These are phyloP conservation scores for Sarocladiaceae sp. DNA, from an alignment of 2,329 filamentous ascomycete species.

Conservation along the genomic window DNA sequence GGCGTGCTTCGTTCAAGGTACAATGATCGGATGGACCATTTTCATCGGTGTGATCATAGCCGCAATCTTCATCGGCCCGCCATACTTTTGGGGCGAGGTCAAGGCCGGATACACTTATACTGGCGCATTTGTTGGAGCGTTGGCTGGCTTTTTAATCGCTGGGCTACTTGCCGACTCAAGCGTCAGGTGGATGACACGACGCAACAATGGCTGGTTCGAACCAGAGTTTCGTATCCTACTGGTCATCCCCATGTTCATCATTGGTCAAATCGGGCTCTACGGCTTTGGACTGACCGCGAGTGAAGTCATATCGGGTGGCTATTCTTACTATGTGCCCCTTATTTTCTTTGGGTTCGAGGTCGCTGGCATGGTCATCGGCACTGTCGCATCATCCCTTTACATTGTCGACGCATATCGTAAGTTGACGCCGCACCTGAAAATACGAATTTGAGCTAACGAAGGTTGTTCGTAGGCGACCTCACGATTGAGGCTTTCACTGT, in stretches of 20 bases:
- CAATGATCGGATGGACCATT: constrained; percentile 92
- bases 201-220: constrained; percentile 79
- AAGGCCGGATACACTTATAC: constrained; percentile 83
- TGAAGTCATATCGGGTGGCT: constrained; percentile 47
- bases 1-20: constrained; percentile 63
- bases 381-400: constrained; percentile 79
- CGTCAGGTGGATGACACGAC: constrained; percentile 61
- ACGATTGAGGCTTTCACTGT: constrained; percentile 85
- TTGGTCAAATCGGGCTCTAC: constrained; percentile 73
- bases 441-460: constrained; percentile 12
- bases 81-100: constrained; percentile 75
- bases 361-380: constrained; percentile 85
- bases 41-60: constrained; percentile 81
- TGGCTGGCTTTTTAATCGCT: constrained; percentile 70
- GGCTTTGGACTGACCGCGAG: constrained; percentile 73
- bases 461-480: constrained; percentile 53
- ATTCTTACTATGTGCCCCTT: constrained; percentile 67
- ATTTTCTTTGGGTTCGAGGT: constrained; percentile 82
- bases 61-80: constrained; percentile 74
- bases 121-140: constrained; percentile 75
- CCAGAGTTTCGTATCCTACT: constrained; percentile 85
- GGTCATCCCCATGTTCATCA: constrained; percentile 73
- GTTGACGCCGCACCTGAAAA: constrained; percentile 24
- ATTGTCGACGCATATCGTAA: constrained; percentile 87
- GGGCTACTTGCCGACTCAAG: constrained; percentile 69